phyloP scores from a whole-genome alignment of 2,329 filamentous ascomycete species.

The Trichoderma atrobrunneum region DNA sequence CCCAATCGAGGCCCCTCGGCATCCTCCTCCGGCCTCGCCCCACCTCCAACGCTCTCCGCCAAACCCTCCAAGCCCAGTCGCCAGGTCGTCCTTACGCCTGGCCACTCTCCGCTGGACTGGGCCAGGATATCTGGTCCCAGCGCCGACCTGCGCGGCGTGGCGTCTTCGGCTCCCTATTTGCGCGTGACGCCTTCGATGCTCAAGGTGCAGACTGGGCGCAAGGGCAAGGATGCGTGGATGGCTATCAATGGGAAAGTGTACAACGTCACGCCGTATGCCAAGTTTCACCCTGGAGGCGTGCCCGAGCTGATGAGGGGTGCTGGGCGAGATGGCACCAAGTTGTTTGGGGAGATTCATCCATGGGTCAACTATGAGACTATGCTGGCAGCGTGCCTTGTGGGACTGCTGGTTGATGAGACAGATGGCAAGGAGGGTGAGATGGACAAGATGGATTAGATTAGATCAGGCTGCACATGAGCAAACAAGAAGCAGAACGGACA shows the following conservation, averaged over 20 bases:
- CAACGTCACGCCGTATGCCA: slow-evolving; percentile 85
- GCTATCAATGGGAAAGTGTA: slow-evolving; percentile 88
- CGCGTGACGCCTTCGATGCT: slow-evolving; percentile 82
- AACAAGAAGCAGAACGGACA: neutral
- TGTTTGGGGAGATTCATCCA: slow-evolving; percentile 66
- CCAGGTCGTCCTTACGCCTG: slow-evolving; percentile 80
- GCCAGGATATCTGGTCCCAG: slow-evolving; percentile 68
- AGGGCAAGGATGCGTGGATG: slow-evolving; percentile 86
- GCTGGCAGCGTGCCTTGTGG: slow-evolving; percentile 61
- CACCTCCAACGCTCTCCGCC: slow-evolving; percentile 52
- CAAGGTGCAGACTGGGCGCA: slow-evolving; percentile 73
- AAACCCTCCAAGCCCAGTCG: slow-evolving; percentile 56
- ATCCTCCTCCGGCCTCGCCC: slow-evolving; percentile 47
- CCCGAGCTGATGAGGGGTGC: slow-evolving; percentile 66
- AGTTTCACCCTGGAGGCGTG: slow-evolving; percentile 86
- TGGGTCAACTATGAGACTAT: slow-evolving; percentile 74
- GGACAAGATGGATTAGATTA: slow-evolving; percentile 59
- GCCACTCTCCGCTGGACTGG: slow-evolving; percentile 96
- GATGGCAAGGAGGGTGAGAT: slow-evolving; percentile 42
- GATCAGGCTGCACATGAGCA: neutral
- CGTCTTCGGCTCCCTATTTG: slow-evolving; percentile 53
- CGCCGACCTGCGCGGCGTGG: slow-evolving; percentile 64
- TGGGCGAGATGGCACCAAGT: slow-evolving; percentile 57
- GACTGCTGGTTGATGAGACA: slow-evolving; percentile 59
- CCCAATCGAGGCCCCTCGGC: slow-evolving; percentile 39